Evolutionary conservation across 257 asterid genomes (phyloP).

Genomic region (Solanum appendiculatum): DNA sequence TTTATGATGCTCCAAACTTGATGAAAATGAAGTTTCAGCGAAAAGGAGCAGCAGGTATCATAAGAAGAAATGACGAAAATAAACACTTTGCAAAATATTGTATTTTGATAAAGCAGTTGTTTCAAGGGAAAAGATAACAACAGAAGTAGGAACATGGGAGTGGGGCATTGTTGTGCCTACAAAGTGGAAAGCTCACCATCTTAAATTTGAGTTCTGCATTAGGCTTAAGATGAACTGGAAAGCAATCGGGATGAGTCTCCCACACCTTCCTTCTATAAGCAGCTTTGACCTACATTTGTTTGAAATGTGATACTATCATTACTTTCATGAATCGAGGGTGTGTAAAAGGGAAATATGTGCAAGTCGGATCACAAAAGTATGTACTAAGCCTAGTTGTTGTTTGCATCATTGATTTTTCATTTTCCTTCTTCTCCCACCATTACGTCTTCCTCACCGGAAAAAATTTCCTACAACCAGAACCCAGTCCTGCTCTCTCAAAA

Average conservation of each 20-base stretch:
- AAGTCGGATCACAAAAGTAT: background rate
- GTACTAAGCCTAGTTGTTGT: background rate
- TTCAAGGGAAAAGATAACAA: background rate
- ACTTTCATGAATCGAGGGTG: background rate
- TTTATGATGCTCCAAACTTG: background rate
- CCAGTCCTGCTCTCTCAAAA: background rate
- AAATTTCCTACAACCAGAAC: background rate
- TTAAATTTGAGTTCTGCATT: conserved; percentile 51
- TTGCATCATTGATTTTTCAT: background rate
- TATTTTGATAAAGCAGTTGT: background rate
- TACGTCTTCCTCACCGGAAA: background rate
- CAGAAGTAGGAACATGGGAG: no score
- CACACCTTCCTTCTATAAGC: conserved; percentile 56
- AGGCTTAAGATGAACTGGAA: conserved; percentile 39
- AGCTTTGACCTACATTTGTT: conserved; percentile 41
- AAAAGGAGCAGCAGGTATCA: background rate
- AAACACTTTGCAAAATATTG: background rate
- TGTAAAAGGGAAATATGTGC: background rate
- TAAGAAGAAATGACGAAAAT: background rate
- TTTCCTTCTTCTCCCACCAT: background rate
- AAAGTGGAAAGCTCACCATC: conserved; percentile 22
- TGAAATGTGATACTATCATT: background rate
- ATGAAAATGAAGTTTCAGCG: background rate
- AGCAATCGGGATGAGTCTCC: conserved; percentile 83
- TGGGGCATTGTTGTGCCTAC: background rate